Conservation (phyloP, 805 yeast genomes). For the Saturnispora silvae region DNA sequence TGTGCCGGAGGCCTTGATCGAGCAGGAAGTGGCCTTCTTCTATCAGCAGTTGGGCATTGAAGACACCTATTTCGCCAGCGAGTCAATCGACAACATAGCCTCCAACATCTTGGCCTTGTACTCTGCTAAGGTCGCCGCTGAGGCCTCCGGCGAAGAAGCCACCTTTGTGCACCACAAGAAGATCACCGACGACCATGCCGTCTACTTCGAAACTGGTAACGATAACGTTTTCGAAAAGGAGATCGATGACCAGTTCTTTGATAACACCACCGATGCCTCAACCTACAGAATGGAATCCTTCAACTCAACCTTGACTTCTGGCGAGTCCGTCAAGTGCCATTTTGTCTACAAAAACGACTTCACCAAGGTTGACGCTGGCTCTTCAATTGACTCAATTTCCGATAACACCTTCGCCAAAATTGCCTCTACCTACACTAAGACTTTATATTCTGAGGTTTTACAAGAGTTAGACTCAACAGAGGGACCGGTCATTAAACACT, state of each 20-base stretch:
- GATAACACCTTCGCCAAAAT: conserved; percentile 70
- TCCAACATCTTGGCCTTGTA: conserved; percentile 80
- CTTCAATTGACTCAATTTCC: conserved; percentile 49
- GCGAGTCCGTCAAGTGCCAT: conserved; percentile 46
- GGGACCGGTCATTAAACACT: conserved; percentile 89
- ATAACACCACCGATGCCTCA: conserved; percentile 24
- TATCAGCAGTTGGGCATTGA: conserved; percentile 82
- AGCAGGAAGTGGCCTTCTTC: conserved; percentile 82
- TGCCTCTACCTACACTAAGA: conserved; percentile 71
- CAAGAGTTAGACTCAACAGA: conserved; percentile 58
- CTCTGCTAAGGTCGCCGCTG: conserved; percentile 88
- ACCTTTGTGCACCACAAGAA: conserved; percentile 66
- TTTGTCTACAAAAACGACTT: conserved; percentile 75
- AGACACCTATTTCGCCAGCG: conserved; percentile 84
- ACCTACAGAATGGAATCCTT: conserved; percentile 71
- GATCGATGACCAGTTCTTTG: conserved; percentile 76
- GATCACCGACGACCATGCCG: conserved; percentile 78
- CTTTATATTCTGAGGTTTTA: conserved; percentile 63
- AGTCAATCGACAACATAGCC: conserved; percentile 69
- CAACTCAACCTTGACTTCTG: conserved; percentile 49
- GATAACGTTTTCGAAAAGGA: conserved; percentile 49
- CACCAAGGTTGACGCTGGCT: conserved; percentile 21
- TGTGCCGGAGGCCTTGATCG: conserved; percentile 79
- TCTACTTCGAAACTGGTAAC: conserved; percentile 67
- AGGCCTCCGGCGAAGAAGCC: conserved; percentile 37